phyloP scores from a whole-genome alignment of 805 yeast species.

The Grigorovia transvaalensis region DNA sequence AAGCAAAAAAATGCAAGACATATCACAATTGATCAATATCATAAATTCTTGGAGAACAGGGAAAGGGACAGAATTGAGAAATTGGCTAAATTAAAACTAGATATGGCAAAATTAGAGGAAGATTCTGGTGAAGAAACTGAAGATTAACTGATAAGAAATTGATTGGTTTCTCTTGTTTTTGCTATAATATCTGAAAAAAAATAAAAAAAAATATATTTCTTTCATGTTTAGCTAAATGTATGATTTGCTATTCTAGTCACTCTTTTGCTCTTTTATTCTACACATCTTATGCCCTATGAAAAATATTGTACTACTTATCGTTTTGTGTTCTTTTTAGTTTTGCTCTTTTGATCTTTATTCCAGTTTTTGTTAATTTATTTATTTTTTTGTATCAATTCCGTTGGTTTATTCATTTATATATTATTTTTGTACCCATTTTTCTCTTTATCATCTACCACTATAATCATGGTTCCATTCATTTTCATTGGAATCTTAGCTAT shows the following conservation, averaged over 20 bases:
- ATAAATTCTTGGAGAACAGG: constrained; percentile 40
- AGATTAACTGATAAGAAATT: not conserved
- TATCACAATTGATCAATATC: constrained; percentile 51
- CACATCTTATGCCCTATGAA: not conserved
- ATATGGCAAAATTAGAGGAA: not conserved
- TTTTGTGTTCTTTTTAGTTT: not conserved
- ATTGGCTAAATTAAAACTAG: constrained; percentile 6
- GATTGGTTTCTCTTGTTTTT: not conserved
- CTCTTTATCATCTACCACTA: too few species aligned
- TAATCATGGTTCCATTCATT: too few species aligned
- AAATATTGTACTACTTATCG: not conserved
- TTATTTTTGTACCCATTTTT: too few species aligned
- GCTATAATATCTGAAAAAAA: not conserved
- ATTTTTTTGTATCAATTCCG: too few species aligned
- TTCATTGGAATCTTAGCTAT: too few species aligned
- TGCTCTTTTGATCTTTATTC: not conserved
- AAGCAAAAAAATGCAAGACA: constrained; percentile 40
- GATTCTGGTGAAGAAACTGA: not conserved
- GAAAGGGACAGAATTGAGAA: constrained; percentile 21
- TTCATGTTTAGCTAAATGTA: too few species aligned
- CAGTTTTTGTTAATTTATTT: not conserved
- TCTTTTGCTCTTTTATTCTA: not conserved
- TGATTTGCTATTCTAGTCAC: not conserved
- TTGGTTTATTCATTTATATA: too few species aligned
- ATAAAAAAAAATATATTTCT: too few species aligned